Percentiles rank a stretch among this genome's conserved stretches.
Evolutionary conservation across 805 yeast species (phyloP).

Genomic region (Nakazawaea wyomingensis): DNA sequence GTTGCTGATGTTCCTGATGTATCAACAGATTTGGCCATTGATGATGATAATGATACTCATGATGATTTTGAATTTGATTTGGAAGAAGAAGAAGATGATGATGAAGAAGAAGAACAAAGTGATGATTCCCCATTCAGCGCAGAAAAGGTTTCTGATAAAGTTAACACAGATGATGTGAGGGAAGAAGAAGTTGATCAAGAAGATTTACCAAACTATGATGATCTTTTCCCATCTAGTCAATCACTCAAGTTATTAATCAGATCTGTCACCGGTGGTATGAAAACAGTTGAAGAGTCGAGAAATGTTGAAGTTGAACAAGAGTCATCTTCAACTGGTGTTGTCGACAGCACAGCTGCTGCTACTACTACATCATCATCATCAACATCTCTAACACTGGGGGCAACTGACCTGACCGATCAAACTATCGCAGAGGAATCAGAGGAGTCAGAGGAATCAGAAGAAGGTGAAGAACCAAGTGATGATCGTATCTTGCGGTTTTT

Average conservation of each 20-base stretch:
- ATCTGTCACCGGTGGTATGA: conserved; percentile 14
- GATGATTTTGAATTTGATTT: conserved; percentile 2
- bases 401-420: no score
- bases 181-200: not conserved
- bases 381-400: no score
- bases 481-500: conserved; percentile 16
- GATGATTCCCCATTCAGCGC: conserved; percentile 15
- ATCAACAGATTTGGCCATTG: not conserved
- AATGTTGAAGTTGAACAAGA: conserved; percentile 2
- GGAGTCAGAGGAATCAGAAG: not conserved
- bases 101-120: conserved; percentile 16
- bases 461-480: conserved; percentile 1
- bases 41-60: not conserved
- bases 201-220: conserved; percentile 65
- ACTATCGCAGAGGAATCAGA: not conserved
- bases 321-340: no score
- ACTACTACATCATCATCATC: no score
- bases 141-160: no score
- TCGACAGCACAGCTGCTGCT: no score
- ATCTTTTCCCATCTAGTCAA: conserved; percentile 56
- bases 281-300: not conserved
- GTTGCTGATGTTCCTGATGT: conserved; percentile 4
- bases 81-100: conserved; percentile 8
- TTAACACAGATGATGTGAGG: no score
- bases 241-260: conserved; percentile 25